Conservation (phyloP, 257 asterid species). For the Nicotiana paniculata region DNA sequence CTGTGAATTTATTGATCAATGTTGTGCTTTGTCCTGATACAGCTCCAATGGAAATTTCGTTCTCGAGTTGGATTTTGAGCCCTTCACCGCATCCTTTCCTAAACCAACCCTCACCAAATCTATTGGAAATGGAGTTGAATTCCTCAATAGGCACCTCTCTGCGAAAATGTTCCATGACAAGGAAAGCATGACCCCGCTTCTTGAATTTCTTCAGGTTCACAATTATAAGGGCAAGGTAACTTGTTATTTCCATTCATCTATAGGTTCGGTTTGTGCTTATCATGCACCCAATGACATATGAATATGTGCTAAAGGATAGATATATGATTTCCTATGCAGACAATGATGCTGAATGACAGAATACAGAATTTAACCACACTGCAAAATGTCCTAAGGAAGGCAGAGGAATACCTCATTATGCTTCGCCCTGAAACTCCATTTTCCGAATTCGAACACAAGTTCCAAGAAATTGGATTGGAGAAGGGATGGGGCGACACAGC, state of each 20-base stretch:
- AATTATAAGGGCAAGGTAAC: slow-evolving; percentile 79
- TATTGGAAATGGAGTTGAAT: slow-evolving; percentile 95
- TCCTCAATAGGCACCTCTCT: slow-evolving; percentile 91
- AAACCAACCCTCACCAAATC: slow-evolving; percentile 94
- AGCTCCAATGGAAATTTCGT: slow-evolving; percentile 75
- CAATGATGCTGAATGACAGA: slow-evolving; percentile 77
- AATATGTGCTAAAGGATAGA: background rate
- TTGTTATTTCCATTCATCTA: background rate
- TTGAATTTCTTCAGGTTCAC: slow-evolving; percentile 75
- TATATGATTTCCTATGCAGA: slow-evolving; percentile 27
- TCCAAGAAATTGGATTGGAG: slow-evolving; percentile 89
- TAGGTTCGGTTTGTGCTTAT: background rate
- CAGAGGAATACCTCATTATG: slow-evolving; percentile 80
- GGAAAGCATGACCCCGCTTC: slow-evolving; percentile 92
- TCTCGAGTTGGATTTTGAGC: slow-evolving; percentile 91
- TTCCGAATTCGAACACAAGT: slow-evolving; percentile 61
- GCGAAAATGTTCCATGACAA: slow-evolving; percentile 95
- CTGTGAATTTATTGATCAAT: background rate
- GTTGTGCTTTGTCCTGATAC: slow-evolving; percentile 18
- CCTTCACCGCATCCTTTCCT: slow-evolving; percentile 85
- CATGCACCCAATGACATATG: background rate
- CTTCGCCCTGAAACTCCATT: slow-evolving; percentile 54
- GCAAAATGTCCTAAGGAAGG: slow-evolving; percentile 76
- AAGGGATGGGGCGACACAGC: slow-evolving; percentile 96
- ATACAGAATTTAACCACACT: slow-evolving; percentile 55